Evolutionary conservation across 73 alveolate genomes (phyloP).

Genomic region (Symbiodinium pilosum): DNA sequence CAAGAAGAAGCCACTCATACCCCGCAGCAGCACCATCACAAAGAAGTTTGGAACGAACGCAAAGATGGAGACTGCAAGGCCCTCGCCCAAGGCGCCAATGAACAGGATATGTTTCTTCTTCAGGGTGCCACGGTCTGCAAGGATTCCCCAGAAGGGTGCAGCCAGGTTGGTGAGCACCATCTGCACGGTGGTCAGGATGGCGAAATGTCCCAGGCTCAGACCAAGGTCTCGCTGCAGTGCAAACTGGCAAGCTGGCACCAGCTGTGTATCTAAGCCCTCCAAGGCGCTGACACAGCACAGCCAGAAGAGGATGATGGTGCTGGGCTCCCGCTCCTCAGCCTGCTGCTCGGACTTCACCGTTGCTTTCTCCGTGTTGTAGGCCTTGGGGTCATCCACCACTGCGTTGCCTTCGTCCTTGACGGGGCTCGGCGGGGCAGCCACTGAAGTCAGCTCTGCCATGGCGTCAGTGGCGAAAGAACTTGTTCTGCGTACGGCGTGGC

Average conservation of each 20-base stretch:
- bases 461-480: not conserved
- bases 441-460: not conserved
- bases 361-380: not conserved
- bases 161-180: slow-evolving; percentile 84
- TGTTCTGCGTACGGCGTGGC: not conserved
- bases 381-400: not conserved
- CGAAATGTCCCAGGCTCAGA: slow-evolving; percentile 62
- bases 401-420: not conserved
- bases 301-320: slow-evolving; percentile 68
- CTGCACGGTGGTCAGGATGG: slow-evolving; percentile 82
- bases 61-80: slow-evolving; percentile 56
- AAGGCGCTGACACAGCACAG: slow-evolving; percentile 79
- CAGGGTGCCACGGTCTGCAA: slow-evolving; percentile 74
- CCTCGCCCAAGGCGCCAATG: slow-evolving; percentile 74
- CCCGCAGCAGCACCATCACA: slow-evolving; percentile 65
- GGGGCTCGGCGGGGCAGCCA: not conserved
- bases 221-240: slow-evolving; percentile 76
- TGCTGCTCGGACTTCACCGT: not conserved
- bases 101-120: slow-evolving; percentile 36
- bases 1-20: slow-evolving; percentile 87
- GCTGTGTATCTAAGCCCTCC: slow-evolving; percentile 82
- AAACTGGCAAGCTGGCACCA: slow-evolving; percentile 78
- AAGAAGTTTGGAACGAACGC: slow-evolving; percentile 80
- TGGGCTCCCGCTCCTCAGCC: slow-evolving; percentile 51
- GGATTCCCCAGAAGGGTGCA: slow-evolving; percentile 86